Evolutionary conservation across 805 yeast species (phyloP).

Genomic region (Helenozyma baotianmanensis): DNA sequence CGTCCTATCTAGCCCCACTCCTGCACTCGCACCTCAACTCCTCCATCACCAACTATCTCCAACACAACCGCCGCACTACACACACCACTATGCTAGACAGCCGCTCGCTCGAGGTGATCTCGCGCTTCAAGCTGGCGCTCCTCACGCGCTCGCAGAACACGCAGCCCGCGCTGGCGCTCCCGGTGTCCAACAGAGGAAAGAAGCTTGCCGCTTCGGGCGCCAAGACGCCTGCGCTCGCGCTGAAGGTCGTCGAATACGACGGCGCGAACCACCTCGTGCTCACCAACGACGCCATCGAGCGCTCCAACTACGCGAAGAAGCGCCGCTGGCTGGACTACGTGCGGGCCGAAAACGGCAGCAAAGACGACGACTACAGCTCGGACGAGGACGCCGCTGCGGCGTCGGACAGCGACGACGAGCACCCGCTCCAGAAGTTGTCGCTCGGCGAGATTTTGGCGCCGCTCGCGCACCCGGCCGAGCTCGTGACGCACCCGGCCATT

Average conservation of each 20-base stretch:
- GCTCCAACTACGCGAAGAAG: conserved; percentile 23
- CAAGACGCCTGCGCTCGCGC: conserved; percentile 18
- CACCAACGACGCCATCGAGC: conserved; percentile 32
- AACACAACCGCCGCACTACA: neutral
- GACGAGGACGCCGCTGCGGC: conserved; percentile 8
- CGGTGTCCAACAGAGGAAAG: conserved; percentile 28
- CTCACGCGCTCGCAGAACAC: conserved; percentile 14
- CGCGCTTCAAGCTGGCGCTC: conserved; percentile 35
- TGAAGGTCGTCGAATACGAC: conserved; percentile 37
- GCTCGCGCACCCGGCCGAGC: conserved; percentile 73
- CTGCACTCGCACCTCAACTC: too few species aligned
- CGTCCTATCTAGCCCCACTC: too few species aligned
- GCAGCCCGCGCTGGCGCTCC: conserved; percentile 2
- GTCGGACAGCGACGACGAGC: conserved; percentile 18
- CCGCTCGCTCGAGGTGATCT: conserved; percentile 34
- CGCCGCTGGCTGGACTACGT: conserved; percentile 34
- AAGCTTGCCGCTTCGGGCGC: conserved; percentile 19
- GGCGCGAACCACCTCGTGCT: conserved; percentile 33
- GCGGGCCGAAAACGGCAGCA: conserved; percentile 2
- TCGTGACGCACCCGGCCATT: conserved; percentile 66
- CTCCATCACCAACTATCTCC: too few species aligned
- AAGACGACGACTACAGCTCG: conserved; percentile 1
- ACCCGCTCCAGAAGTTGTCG: conserved; percentile 26
- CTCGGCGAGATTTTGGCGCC: conserved; percentile 62
- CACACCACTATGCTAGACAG: conserved; percentile 30